Base-by-base conservation (phyloP, 2,329 filamentous ascomycete genomes). In the Pestalotiopsis sp. region DNA sequence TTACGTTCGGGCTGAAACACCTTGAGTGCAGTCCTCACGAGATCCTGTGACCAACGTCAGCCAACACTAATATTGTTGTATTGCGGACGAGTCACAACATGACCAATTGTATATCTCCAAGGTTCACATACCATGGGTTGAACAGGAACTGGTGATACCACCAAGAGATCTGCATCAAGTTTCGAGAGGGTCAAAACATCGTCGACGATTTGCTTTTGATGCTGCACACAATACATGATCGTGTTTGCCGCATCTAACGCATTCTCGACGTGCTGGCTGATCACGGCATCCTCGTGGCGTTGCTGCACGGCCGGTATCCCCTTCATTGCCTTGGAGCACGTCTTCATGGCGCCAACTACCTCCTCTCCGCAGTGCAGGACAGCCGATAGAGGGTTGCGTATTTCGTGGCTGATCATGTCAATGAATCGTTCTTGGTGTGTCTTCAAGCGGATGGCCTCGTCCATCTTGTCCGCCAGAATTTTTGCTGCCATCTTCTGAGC, bases 141-240 rank as follows among this genome's bases (percentile, higher is more conserved):
- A 1, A 90, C 88, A 13, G 90, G 90, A 23, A 91, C 88, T 1
- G 92, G 92, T 0, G 91, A 91, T 6, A 95, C 90, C 2, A 91
- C 86, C 13, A 95, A 81, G 77, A 94, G 87, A 52, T 91, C 90
- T 2, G 91, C 92, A 75, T 95, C 92, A 38, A 95, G 85, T 76
- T 95, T 93, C 3, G 90, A 92, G 73, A 93, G 85, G 11, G 90
- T 93, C 52, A 93, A 80, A 31, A 93, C 90, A 74, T 93, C 91
- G 74, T 93, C 91, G n/a, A 93, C 90, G 59, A 93, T 93, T 9
- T 90, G 83, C 79, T 94, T 94, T 76, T 95, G 93, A 78, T 95
- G 92, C 73, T 93, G 90, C 1, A 92, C 91, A 72, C 93, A 95
- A 11, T 92, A 86, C 31, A 90, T 87, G 70, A 96, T 95, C 0